Base-by-base conservation (phyloP, 495 filamentous ascomycete genomes). In the Penicillium longicatenatum region DNA sequence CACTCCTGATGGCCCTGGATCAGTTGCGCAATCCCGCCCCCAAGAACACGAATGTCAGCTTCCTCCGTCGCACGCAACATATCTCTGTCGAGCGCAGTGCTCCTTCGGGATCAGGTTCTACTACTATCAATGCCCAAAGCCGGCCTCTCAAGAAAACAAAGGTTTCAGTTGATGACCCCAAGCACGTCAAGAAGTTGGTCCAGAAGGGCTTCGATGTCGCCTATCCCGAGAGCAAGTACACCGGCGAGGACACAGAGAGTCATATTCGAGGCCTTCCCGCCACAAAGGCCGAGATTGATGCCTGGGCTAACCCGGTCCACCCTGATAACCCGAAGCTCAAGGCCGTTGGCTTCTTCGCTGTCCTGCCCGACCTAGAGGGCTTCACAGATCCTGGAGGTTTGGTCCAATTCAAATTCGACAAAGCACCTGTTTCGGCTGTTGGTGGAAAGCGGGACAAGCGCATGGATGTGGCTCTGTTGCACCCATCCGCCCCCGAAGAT, bases 11-110 rank as follows among this genome's bases (percentile, higher is more conserved):
- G 60, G 87, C 89, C 2, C 83, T 95, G 17, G 82, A 90, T 6
- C 82, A 89, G 26, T 83, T 97, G 22, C 91, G 90, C 20, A 95
- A 96, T 70, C 88, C 91, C 2, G 86, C 86, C 16, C 82, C 89
- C 3, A 82, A 82, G 48, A 78, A 79, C 50, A 70, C 80, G n/a
- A 82, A 82, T 52, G 89, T 96, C 50, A 96, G 92, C 61, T 98
- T 98, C 84, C 84, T 98, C 52, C 89, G 94, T 35, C 87, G 93
- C 45, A 97, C 95, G 14, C 95, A 98, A 69, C 97, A 98, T 69
- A 97, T 95, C 56, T 92, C 93, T 4, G 87, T 89, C 8, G 84
- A 84, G 42, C 77, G 70, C 59, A 82, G 71, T 69, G 76, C 58
- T 42, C 68, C 67, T 44, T 73, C 73, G 24, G 71, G 71, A 20